phyloP scores from a whole-genome alignment of 2,329 filamentous ascomycete genomes.

The Apiospora kogelbergensis region DNA sequence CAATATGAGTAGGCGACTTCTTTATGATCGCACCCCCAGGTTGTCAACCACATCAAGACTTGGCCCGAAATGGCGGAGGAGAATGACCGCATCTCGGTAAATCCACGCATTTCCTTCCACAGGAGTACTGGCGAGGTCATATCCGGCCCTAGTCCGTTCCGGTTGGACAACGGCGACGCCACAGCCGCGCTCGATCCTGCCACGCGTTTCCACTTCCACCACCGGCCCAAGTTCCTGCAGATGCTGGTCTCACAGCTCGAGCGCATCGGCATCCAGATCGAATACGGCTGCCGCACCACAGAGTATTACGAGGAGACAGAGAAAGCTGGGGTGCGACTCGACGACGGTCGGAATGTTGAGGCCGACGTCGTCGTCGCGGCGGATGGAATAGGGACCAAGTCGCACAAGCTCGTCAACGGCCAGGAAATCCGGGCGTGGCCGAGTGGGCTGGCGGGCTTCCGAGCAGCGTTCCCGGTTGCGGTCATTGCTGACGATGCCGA shows the following conservation, averaged over 20 bases:
- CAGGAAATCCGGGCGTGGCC: background rate
- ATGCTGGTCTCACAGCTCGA: background rate
- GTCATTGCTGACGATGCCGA: background rate
- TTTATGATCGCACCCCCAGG: constrained; percentile 18
- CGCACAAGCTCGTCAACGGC: background rate
- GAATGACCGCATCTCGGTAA: constrained; percentile 6
- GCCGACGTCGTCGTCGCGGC: constrained; percentile 3
- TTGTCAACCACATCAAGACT: constrained; percentile 12
- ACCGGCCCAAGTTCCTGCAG: background rate
- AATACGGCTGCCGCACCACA: constrained; percentile 11
- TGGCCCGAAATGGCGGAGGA: constrained; percentile 2
- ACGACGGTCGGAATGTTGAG: constrained; percentile 11
- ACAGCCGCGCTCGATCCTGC: background rate
- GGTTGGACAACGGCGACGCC: constrained; percentile 5
- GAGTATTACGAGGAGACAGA: constrained; percentile 4
- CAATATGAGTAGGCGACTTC: constrained; percentile 20
- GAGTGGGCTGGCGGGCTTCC: background rate
- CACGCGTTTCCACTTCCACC: background rate
- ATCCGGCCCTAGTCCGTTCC: constrained; percentile 10
- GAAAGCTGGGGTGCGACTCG: background rate
- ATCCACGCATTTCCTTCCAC: background rate
- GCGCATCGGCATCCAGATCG: constrained; percentile 5
- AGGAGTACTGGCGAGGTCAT: background rate
- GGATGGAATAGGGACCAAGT: constrained; percentile 6
- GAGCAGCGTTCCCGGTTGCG: background rate